These are phyloP conservation scores for Candida fluviatilis DNA, from an alignment of 805 yeast species.

Conservation along the genomic window DNA sequence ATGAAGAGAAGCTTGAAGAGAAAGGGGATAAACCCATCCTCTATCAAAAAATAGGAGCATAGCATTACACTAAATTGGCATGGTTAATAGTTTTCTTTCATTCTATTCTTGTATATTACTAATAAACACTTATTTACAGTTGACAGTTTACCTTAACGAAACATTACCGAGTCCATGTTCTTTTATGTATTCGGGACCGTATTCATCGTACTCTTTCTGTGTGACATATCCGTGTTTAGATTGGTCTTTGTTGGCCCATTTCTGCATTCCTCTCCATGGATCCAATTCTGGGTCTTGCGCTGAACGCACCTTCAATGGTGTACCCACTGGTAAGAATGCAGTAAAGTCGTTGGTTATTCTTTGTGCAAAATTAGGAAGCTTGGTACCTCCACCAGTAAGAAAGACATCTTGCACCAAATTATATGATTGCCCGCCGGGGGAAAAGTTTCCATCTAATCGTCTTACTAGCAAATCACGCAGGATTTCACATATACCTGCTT, in stretches of 20 bases:
- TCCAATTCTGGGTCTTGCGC: slow-evolving; percentile 72
- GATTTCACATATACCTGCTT: slow-evolving; percentile 86
- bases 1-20: slow-evolving; percentile 61
- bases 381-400: slow-evolving; percentile 81
- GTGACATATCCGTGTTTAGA: slow-evolving; percentile 51
- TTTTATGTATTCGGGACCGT: slow-evolving; percentile 84
- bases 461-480: slow-evolving; percentile 61
- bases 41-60: slow-evolving; percentile 15
- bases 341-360: slow-evolving; percentile 70
- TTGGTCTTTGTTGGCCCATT: slow-evolving; percentile 57
- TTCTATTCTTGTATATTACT: slow-evolving; percentile 5
- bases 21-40: slow-evolving; percentile 69
- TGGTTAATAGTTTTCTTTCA: slow-evolving; percentile 1
- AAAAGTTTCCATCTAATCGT: slow-evolving; percentile 55
- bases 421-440: slow-evolving; percentile 49
- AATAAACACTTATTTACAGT: slow-evolving; percentile 5
- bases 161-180: slow-evolving; percentile 80
- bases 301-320: slow-evolving; percentile 53
- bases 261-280: slow-evolving; percentile 93
- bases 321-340: slow-evolving; percentile 63
- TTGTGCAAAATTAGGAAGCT: slow-evolving; percentile 58
- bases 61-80: not conserved
- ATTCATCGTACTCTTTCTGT: slow-evolving; percentile 74
- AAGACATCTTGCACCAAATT: slow-evolving; percentile 62
- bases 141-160: slow-evolving; percentile 19